These are phyloP conservation scores for Metschnikowia colocasiae DNA, from an alignment of 805 yeast species.

Conservation along the genomic window DNA sequence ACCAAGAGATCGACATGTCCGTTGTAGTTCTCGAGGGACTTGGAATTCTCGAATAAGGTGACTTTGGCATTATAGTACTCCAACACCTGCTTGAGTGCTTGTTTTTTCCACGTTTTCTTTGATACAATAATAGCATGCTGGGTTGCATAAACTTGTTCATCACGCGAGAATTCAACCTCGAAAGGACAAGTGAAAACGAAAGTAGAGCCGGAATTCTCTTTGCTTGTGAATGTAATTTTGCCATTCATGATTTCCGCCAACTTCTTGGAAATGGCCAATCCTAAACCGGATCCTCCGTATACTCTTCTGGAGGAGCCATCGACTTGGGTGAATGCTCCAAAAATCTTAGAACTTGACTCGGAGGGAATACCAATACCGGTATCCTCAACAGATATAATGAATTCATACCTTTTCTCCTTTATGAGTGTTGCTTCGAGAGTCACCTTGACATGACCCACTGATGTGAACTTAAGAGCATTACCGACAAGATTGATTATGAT, in stretches of 20 bases:
- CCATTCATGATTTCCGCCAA: conserved; percentile 50
- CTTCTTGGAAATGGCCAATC: conserved; percentile 47
- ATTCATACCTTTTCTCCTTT: conserved; percentile 32
- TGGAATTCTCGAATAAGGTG: conserved; percentile 17
- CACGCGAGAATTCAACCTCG: conserved; percentile 25
- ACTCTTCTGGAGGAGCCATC: conserved; percentile 50
- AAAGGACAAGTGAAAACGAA: conserved; percentile 37
- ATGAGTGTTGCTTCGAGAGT: conserved; percentile 30
- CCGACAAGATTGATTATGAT: conserved; percentile 50
- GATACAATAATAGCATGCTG: conserved; percentile 32
- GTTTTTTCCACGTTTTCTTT: conserved; percentile 26
- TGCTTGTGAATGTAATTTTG: conserved; percentile 41
- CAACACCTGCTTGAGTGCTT: conserved; percentile 31
- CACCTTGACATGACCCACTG: conserved; percentile 40
- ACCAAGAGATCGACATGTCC: conserved; percentile 20
- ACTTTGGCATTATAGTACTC: conserved; percentile 34
- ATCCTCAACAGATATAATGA: conserved; percentile 41
- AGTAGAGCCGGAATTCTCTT: conserved; percentile 45
- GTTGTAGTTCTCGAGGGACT: conserved; percentile 12
- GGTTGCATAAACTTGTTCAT: conserved; percentile 5
- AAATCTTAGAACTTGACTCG: conserved; percentile 42
- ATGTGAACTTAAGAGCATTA: conserved; percentile 51
- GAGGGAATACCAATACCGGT: conserved; percentile 54
- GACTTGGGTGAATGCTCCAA: conserved; percentile 54
- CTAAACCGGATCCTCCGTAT: conserved; percentile 53